Base-by-base conservation (phyloP, 768 basidiomycete species). In the Pisolithus sp. region DNA sequence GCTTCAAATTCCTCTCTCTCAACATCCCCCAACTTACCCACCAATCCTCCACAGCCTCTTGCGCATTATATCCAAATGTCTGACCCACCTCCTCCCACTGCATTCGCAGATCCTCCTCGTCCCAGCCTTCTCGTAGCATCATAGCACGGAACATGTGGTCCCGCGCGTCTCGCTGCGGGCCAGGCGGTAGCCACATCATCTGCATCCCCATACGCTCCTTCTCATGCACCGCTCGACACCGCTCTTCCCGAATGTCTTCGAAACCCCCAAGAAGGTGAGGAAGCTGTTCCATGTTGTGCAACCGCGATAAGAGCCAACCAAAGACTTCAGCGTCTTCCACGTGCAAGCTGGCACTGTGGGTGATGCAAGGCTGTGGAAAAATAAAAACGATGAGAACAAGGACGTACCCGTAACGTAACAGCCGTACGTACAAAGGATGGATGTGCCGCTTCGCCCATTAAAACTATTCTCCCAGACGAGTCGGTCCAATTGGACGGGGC, bases 381-480 rank as follows among this genome's bases (percentile, higher is more conserved):
- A 48, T 31, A 12, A 47, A 53, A 28, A 53, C 26, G 28, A 26
- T 28, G 55, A 42, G 17, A 37, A 28, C 34, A 42, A 46, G 28
- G 26, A 20, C 31, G 40, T 24, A 30, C 17, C 20, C 23, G 23
- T 7, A 26, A 46, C n/a, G 17, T 1, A 47, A 49, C 30, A 21
- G 42, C 28, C 13, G 36, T 4, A 60, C 73, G 53, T 51, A 77
- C 80, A 61, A 77, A 57, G 40, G 77, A 66, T 10, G 81, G 76
- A 63, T 82, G 80, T 2, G 77, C 78, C 13, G 80, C 80, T 54
- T 78, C 78, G 40, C 80, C 82, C 31, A 80, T 70, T 20, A 82
- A 63, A 17, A 78, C 74, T 15, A 80, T 66, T 50, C 72, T 67
- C 13, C 73, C 76, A 10, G 68, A 65, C 13, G 75, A 72, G 53